Base-by-base conservation (phyloP, 495 filamentous ascomycete species). In the Tuber borchii region DNA sequence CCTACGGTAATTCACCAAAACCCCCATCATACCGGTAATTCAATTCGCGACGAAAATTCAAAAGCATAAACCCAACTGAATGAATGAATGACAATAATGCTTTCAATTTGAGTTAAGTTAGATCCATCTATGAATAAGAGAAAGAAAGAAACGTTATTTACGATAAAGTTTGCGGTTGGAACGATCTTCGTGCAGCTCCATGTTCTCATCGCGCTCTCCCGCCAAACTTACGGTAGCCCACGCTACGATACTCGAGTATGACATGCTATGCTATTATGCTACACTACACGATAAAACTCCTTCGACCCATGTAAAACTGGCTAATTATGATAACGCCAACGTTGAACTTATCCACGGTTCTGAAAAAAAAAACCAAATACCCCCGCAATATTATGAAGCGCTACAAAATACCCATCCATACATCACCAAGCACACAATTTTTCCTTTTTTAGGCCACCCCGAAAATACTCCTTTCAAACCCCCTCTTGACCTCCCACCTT, bases 231-330 rank as follows among this genome's bases (percentile, higher is more conserved):
- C n/a, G n/a, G n/a, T n/a, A n/a, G n/a, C n/a, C n/a, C n/a, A n/a
- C n/a, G n/a, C n/a, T n/a, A n/a, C n/a, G n/a, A n/a, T n/a, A 40
- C 39, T 40, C 39, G 39, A 2, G 39, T 26, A 31, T 65, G 56
- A 65, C 22, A 65, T 65, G n/a, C n/a, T 17, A 65, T 65, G 56
- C 56, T 65, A 65, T 56, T 56, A 56, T 56, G n/a, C n/a, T 61
- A 61, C 3, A 9, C 12, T 34, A 34, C 5, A 31, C 56, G 26
- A 65, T 65, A 65, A 46, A 65, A 65, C 56, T 31, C 56, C 56
- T 9, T 61, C 51, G n/a, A 31, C 10, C 56, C 56, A 61, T 61
- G n/a, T 14, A 65, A 34, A 34, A 16, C 56, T 16, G 12, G 26
- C 56, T 65, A 65, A 31, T 16, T 31, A 61, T 61, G 51, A 61